Conservation (phyloP, 257 asterid genomes). For the Knoxia roxburghii region DNA sequence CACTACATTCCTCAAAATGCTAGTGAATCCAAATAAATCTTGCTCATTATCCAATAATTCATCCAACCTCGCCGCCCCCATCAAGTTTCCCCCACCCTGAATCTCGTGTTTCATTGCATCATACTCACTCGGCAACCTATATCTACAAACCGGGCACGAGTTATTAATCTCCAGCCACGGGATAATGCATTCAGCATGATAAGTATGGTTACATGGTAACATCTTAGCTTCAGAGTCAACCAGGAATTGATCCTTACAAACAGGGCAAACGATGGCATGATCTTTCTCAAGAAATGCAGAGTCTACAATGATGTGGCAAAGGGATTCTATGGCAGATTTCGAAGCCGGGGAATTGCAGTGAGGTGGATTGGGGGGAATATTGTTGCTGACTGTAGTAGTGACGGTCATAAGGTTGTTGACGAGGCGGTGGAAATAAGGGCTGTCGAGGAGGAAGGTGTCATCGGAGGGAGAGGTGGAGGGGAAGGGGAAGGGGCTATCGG, state of each 20-base stretch:
- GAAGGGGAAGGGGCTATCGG: conserved; percentile 19
- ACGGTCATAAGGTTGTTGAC: conserved; percentile 63
- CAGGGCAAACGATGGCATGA: conserved; percentile 55
- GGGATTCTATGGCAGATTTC: conserved; percentile 48
- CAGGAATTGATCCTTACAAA: conserved; percentile 69
- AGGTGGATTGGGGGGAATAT: conserved; percentile 25
- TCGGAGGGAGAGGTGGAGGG: conserved; percentile 42
- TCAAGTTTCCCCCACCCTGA: conserved; percentile 26
- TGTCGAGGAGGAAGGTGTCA: conserved; percentile 65
- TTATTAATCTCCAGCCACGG: conserved; percentile 85
- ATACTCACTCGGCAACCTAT: conserved; percentile 41
- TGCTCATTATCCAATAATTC: conserved; percentile 59
- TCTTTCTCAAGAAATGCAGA: conserved; percentile 39
- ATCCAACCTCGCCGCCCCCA: conserved; percentile 43
- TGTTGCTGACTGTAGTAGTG: conserved; percentile 18
- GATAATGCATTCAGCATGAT: conserved; percentile 68
- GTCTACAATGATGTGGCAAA: conserved; percentile 38
- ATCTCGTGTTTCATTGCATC: conserved; percentile 24
- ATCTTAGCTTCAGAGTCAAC: conserved; percentile 39
- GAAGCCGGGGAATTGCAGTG: conserved; percentile 54
- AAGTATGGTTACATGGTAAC: conserved; percentile 72
- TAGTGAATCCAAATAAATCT: conserved; percentile 44
- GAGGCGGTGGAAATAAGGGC: conserved; percentile 70
- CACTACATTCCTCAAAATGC: conserved; percentile 49
- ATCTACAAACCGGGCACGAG: conserved; percentile 87